These are phyloP conservation scores for Biscutella laevigata DNA, from an alignment of 441 rosid genomes.

Conservation along the genomic window DNA sequence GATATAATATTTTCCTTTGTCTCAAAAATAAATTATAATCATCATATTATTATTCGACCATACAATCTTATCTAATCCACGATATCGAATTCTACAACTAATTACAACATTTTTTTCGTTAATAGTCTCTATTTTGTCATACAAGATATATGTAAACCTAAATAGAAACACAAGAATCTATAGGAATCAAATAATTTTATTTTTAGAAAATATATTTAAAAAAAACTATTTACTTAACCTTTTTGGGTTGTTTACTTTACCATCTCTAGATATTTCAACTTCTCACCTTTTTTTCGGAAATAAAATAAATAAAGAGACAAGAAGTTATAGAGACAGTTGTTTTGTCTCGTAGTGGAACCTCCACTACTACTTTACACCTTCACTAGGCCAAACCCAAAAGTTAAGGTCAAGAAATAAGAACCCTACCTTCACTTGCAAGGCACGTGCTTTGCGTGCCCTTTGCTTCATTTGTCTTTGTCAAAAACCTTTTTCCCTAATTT, in stretches of 20 bases:
- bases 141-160: too few relatives aligned
- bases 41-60: constrained; percentile 9
- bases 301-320: neutral
- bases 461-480: neutral
- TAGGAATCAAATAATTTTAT: constrained; percentile 9
- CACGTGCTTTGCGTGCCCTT: constrained; percentile 10
- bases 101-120: neutral
- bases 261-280: constrained; percentile 13
- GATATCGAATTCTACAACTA: constrained; percentile 21
- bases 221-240: neutral
- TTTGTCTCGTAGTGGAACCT: constrained; percentile 18
- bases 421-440: constrained; percentile 1
- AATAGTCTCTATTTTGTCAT: neutral
- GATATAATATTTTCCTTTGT: constrained; percentile 2
- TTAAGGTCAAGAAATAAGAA: constrained; percentile 3
- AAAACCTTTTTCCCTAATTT: too few relatives aligned
- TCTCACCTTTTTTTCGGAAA: neutral
- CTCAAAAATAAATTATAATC: neutral
- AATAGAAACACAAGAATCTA: constrained; percentile 9
- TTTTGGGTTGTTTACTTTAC: too few relatives aligned
- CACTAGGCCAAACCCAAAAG: constrained; percentile 19
- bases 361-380: constrained; percentile 28
- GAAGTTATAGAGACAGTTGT: constrained; percentile 13
- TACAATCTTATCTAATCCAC: constrained; percentile 22
- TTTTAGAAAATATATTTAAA: neutral